Percentiles rank a stretch among this genome's conserved stretches.
Conservation (phyloP, 2,329 filamentous ascomycete species). For the Zymoseptoria pseudotritici region DNA sequence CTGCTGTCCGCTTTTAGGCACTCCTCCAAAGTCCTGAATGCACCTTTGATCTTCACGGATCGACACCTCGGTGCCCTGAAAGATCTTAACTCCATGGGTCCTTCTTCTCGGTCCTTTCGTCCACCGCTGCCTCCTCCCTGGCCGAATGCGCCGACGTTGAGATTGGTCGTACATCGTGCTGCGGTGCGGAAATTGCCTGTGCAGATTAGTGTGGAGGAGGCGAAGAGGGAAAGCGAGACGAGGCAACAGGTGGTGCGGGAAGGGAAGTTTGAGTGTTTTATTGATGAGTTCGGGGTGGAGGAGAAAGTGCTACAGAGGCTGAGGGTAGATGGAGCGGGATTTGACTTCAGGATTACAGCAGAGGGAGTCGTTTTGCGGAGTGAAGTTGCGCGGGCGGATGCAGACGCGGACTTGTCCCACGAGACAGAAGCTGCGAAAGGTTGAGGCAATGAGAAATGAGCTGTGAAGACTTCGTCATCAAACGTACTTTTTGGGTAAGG, state of each 20-base stretch:
- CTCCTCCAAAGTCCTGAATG: constrained; percentile 13
- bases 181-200: constrained; percentile 32
- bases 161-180: constrained; percentile 30
- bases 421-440: neutral
- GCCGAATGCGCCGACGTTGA: constrained; percentile 23
- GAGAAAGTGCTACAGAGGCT: constrained; percentile 15
- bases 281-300: constrained; percentile 25
- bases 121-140: constrained; percentile 27
- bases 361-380: constrained; percentile 11
- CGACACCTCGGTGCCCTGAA: constrained; percentile 9
- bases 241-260: constrained; percentile 32
- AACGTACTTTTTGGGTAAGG: neutral
- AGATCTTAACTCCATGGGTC: neutral
- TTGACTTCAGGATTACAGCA: constrained; percentile 18
- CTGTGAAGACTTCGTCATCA: neutral
- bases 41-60: constrained; percentile 23
- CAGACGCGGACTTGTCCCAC: neutral
- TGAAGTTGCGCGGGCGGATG: neutral
- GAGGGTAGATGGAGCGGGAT: constrained; percentile 13
- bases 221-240: constrained; percentile 27
- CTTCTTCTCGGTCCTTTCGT: constrained; percentile 11
- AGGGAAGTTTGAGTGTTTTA: constrained; percentile 29
- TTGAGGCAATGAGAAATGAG: neutral
- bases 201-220: constrained; percentile 33
- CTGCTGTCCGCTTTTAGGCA: constrained; percentile 18